These are phyloP conservation scores for Apophysomyces ossiformis DNA, from an alignment of 371 early-diverging fungal species.

Conservation along the genomic window DNA sequence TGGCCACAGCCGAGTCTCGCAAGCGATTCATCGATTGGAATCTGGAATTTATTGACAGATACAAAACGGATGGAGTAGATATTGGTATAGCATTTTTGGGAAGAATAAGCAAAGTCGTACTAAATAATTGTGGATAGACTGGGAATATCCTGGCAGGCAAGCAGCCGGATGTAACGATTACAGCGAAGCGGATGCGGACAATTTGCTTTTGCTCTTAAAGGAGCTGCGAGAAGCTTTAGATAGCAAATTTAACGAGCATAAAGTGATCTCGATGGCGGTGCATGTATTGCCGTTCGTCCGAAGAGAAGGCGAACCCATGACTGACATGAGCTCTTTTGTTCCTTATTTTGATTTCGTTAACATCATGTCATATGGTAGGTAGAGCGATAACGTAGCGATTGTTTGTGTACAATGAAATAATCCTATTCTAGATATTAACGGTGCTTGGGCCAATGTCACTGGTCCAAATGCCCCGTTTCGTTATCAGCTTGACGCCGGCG, in stretches of 20 bases:
- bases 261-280: constrained; percentile 75
- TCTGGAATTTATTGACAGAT: constrained; percentile 46
- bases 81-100: constrained; percentile 32
- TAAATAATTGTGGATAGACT: constrained; percentile 43
- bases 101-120: not conserved
- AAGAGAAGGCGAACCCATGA: constrained; percentile 50
- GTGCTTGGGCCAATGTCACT: constrained; percentile 66
- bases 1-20: constrained; percentile 41
- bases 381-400: too few relatives aligned
- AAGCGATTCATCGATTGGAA: constrained; percentile 64
- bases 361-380: constrained; percentile 62
- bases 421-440: constrained; percentile 47
- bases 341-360: constrained; percentile 71
- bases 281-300: constrained; percentile 67
- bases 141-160: constrained; percentile 82
- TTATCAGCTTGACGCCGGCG: constrained; percentile 45
- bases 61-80: constrained; percentile 62
- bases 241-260: constrained; percentile 53
- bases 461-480: constrained; percentile 71
- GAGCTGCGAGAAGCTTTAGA: constrained; percentile 69
- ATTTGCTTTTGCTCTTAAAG: constrained; percentile 57
- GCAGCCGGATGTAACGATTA: constrained; percentile 72
- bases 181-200: constrained; percentile 54
- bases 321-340: constrained; percentile 61
- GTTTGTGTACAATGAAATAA: too few relatives aligned